These are phyloP conservation scores for Penicillium roqueforti DNA, from an alignment of 495 filamentous ascomycete genomes.

Conservation along the genomic window DNA sequence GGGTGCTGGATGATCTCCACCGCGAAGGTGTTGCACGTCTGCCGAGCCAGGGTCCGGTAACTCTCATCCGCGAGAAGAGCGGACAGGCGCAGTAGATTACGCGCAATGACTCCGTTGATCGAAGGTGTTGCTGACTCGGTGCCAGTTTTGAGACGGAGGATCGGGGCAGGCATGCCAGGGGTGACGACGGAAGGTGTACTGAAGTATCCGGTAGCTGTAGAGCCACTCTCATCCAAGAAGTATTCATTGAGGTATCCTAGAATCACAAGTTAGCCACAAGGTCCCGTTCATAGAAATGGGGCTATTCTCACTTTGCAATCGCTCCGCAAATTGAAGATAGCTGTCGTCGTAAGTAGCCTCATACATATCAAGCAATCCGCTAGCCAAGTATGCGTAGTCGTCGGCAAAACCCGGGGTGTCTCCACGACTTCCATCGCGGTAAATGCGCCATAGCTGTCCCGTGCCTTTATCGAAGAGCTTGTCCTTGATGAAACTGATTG, in stretches of 20 bases:
- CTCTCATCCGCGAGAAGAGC: constrained; percentile 61
- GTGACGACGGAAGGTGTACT: constrained; percentile 63
- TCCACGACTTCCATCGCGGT: constrained; percentile 62
- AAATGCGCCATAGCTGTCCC: constrained; percentile 69
- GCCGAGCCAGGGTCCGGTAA: constrained; percentile 61
- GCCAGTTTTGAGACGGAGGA: constrained; percentile 87
- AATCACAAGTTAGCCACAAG: constrained; percentile 14
- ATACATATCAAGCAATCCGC: constrained; percentile 82
- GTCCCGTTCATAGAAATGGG: background rate
- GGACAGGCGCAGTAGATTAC: constrained; percentile 77
- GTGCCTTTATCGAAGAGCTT: constrained; percentile 67
- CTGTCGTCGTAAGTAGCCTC: constrained; percentile 77
- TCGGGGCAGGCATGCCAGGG: constrained; percentile 66
- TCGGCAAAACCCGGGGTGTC: constrained; percentile 81
- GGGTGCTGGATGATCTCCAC: constrained; percentile 90
- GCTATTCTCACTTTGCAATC: constrained; percentile 61
- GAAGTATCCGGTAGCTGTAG: constrained; percentile 70
- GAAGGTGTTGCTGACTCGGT: constrained; percentile 90
- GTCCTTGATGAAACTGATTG: constrained; percentile 69
- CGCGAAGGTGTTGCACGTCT: constrained; percentile 79
- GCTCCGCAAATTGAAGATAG: constrained; percentile 79
- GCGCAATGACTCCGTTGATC: constrained; percentile 77
- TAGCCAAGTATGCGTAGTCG: constrained; percentile 88
- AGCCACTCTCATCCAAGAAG: constrained; percentile 57
- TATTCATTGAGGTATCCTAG: constrained; percentile 60